Evolutionary conservation across 2,329 filamentous ascomycete species (phyloP), one percentile per base, ranked within the genome.

Genomic region (Aquanectria penicillioides): DNA sequence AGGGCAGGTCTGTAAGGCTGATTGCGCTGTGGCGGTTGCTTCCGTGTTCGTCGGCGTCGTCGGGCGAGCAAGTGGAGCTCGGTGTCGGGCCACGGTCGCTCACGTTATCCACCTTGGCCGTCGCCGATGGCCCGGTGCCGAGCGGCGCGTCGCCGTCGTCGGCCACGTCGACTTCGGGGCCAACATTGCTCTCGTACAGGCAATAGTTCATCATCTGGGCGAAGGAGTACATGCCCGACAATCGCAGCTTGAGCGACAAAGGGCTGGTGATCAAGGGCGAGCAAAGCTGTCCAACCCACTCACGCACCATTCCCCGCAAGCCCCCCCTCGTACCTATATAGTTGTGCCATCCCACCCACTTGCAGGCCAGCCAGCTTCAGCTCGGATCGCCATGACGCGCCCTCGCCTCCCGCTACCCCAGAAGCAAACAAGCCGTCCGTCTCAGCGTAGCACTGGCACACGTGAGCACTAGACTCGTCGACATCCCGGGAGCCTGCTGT

Each of bases 1-100:
- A 64, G 1, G 81, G 79, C 5, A 82, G 68, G 37, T 59, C 57
- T 12, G 46, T 31, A 15, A 56, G 48, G 2, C 51, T 36, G 22
- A 22, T 25, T 6, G 4, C 31, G 31, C 18, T 31, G 25, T 25
- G 11, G 34, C 20, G 7, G 13, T 11, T 17, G 12, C 7, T 29
- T 6, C 7, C 23, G 23, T 8, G 7, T 22, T 6, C 29, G 10
- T 37, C 29, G 11, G 13, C 31, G 29, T 31, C 37, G 11, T 40
- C 40, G 38, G 23, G 13, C 20, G 15, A 28, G 31, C 37, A 31
- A 13, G 44, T 55, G 20, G 50, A 43, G 13, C 52, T 48, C 36
- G 62, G 55, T 22, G 49, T 48, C 18, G 54, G 53, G 17, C 36
- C 50, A 23, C 59, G 37, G 15, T 48, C 54, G 18, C 33, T 36